A percentile compares a stretch with the other conserved stretches of the same genome.
These are phyloP conservation scores for Curvularia sp. DNA, from an alignment of 2,329 filamentous ascomycete genomes.

Conservation along the genomic window DNA sequence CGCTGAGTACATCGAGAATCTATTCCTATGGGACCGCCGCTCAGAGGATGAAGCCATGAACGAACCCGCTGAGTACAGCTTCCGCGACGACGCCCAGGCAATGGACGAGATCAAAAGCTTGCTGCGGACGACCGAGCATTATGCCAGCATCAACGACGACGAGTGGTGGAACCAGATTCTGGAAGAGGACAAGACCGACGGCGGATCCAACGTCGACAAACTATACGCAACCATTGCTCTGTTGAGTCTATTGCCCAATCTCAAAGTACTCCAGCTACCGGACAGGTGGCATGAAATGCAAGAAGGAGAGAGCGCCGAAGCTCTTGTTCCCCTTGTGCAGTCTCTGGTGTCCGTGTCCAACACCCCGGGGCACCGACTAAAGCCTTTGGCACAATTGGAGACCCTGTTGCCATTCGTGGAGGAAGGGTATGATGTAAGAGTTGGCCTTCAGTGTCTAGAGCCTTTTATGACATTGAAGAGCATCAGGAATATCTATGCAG, in stretches of 20 bases:
- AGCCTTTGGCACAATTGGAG: constrained; percentile 34
- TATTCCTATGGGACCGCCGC: constrained; percentile 40
- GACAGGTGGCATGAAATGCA: constrained; percentile 40
- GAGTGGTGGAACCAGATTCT: constrained; percentile 41
- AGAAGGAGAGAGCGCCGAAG: constrained; percentile 25
- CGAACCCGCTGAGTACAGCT: constrained; percentile 15
- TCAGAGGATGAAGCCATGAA: constrained; percentile 9
- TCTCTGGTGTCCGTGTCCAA: constrained; percentile 30
- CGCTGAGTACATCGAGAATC: constrained; percentile 40
- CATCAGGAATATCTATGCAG: constrained; percentile 40
- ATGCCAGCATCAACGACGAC: constrained; percentile 26
- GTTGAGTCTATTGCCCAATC: constrained; percentile 40
- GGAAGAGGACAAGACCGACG: constrained; percentile 28
- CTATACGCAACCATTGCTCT: constrained; percentile 37
- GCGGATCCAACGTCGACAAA: constrained; percentile 23
- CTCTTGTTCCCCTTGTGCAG: constrained; percentile 29
- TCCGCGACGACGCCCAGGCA: constrained; percentile 29
- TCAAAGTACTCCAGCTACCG: constrained; percentile 38
- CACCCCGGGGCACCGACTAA: constrained; percentile 7
- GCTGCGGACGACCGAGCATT: constrained; percentile 27
- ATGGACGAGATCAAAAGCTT: constrained; percentile 33
- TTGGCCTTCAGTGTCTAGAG: constrained; percentile 38
- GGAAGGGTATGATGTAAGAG: constrained; percentile 41
- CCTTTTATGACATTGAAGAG: constrained; percentile 38
- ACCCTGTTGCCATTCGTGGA: constrained; percentile 42